Base-by-base conservation (phyloP, 2,329 filamentous ascomycete genomes). In the Aspergillus flavus region DNA sequence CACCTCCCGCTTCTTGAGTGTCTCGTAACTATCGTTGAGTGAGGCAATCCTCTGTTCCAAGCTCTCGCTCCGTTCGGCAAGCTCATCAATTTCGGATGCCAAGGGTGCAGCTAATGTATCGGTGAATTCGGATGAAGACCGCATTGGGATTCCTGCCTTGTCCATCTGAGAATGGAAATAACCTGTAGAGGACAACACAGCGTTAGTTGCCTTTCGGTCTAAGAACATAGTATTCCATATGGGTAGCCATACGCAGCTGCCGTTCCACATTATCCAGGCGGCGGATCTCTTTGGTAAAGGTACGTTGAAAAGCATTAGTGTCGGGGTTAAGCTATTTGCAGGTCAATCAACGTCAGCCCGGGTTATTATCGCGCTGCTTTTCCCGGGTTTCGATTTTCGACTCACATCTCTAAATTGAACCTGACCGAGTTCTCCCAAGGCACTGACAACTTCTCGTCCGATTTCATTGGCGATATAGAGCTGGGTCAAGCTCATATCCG, bases 401-500 rank as follows among this genome's bases (percentile, higher is more conserved):
- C 91, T 78, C 85, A 98, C 94, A 86, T 99, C 95, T 82, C 95
- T 88, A 78, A 99, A 99, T 81, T 98, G 94, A 79, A 98, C 94
- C 74, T 95, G 87, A 63, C 95, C 95, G 75, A 99, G 87, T 86
- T 99, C 95, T 76, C 95, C 95, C 69, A 99, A 85, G 61, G 94
- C 94, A 76, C 94, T 97, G 68, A 98, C 94, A 73, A 97, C 94
- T 84, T 99, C 96, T 77, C 95, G 89, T 73, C 95, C 94, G 72
- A 99, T 98, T 85, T 99, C 95, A 79, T 97, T 98, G 76, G 95
- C 93, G 75, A 99, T 96, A 83, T 98, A 99, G 76, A 99, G 91
- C 89, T 99, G 95, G 76, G 96, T 96, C 90, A 99, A 91, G 86
- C 93, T 97, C 95, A 99, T 99, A 82, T 97, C 92, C 92, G 93